phyloP scores from a whole-genome alignment of 345 rosid species.

The Populus euphratica region DNA sequence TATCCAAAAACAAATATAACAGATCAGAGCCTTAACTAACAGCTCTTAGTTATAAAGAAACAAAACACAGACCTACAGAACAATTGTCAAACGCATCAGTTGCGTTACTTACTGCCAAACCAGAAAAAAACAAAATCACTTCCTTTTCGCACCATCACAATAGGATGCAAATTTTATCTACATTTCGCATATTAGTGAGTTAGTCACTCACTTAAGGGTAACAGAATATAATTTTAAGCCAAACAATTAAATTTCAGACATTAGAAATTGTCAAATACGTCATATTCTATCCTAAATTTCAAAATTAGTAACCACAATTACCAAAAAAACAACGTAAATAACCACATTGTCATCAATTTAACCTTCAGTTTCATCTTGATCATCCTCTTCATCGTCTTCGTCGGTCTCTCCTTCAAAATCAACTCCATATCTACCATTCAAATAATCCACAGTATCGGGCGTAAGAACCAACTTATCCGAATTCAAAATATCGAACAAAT shows the following conservation, averaged over 20 bases:
- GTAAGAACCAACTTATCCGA: constrained; percentile 79
- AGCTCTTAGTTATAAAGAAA: no score
- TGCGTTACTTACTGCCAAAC: no score
- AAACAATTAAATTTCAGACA: not conserved
- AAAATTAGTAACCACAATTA: not conserved
- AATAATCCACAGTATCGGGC: constrained; percentile 59
- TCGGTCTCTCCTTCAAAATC: constrained; percentile 30
- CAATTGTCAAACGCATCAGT: no score
- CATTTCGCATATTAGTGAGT: no score
- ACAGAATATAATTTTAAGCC: not conserved
- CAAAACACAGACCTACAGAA: no score
- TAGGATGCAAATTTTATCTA: no score
- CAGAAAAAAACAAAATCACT: no score
- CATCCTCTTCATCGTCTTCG: constrained; percentile 41
- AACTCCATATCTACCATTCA: constrained; percentile 74
- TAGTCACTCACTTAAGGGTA: not conserved
- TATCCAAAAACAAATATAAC: no score
- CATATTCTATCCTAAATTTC: not conserved
- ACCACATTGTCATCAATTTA: not conserved
- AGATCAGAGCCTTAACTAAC: no score
- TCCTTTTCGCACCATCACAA: no score
- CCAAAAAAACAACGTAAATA: not conserved
- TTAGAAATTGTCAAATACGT: not conserved
- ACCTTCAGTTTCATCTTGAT: constrained; percentile 30
- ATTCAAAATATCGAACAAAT: constrained; percentile 82